Evolutionary conservation across 192 early-diverging fungal genomes (phyloP).

Genomic region (Coemansia sp.): DNA sequence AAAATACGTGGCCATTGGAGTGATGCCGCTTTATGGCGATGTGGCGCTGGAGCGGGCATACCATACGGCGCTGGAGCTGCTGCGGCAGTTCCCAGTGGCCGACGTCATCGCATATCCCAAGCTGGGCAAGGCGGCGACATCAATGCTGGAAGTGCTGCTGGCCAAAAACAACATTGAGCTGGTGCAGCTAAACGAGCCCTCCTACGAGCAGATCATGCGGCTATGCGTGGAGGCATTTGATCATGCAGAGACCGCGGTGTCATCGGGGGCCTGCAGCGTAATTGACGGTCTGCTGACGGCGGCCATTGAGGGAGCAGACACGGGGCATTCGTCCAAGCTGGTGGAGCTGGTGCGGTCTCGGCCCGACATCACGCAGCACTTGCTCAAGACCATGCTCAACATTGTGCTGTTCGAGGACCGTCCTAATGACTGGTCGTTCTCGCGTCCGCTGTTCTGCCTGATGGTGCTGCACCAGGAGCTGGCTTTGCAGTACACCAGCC

Average conservation of each 20-base stretch:
- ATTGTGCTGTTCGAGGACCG: conserved; percentile 78
- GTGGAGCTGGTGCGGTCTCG: conserved; percentile 38
- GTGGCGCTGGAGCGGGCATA: conserved; percentile 69
- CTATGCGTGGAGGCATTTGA: conserved; percentile 70
- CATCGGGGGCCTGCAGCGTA: conserved; percentile 64
- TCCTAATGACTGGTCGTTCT: conserved; percentile 78
- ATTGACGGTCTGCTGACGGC: conserved; percentile 73
- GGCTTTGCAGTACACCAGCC: conserved; percentile 42
- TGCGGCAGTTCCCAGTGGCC: conserved; percentile 66
- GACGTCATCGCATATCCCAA: conserved; percentile 70
- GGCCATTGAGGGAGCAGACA: conserved; percentile 55
- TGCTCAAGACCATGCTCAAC: conserved; percentile 68
- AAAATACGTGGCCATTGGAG: conserved; percentile 88
- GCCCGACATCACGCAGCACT: conserved; percentile 61
- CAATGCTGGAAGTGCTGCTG: conserved; percentile 68
- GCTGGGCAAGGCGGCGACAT: conserved; percentile 57
- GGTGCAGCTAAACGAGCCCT: conserved; percentile 55
- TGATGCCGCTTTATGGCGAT: conserved; percentile 85
- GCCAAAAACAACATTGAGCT: conserved; percentile 64
- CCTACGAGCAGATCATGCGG: conserved; percentile 72
- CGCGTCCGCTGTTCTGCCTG: conserved; percentile 75
- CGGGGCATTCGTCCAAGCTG: conserved; percentile 16
- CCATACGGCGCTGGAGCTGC: conserved; percentile 63
- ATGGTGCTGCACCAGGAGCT: conserved; percentile 71
- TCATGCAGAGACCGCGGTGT: conserved; percentile 56